These are phyloP conservation scores for Elsinoe necatrix DNA, from an alignment of 2,329 filamentous ascomycete species.

Conservation along the genomic window DNA sequence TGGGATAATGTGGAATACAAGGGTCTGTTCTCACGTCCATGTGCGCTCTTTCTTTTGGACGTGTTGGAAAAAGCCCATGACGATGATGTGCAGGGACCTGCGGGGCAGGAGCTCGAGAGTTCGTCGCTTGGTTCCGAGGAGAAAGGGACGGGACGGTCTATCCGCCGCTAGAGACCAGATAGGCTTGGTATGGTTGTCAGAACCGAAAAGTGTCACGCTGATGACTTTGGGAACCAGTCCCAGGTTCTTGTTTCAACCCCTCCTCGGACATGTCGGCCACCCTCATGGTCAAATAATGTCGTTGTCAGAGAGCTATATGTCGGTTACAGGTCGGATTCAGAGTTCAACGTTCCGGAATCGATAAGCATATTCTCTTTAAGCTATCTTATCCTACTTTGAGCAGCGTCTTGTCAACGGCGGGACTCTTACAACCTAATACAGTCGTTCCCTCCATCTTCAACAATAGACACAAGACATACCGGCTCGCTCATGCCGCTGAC, in stretches of 20 bases:
- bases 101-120: background rate
- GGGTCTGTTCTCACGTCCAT: background rate
- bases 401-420: conserved; percentile 6
- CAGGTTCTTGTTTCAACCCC: background rate
- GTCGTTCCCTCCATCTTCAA: background rate
- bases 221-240: background rate
- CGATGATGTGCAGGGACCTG: background rate
- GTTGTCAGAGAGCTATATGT: background rate
- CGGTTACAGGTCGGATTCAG: background rate
- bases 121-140: background rate
- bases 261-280: background rate
- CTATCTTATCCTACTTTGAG: conserved; percentile 4
- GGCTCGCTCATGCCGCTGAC: background rate
- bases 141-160: background rate
- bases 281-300: background rate
- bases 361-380: conserved; percentile 13
- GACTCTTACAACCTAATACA: background rate
- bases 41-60: background rate
- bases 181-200: background rate
- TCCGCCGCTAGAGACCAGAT: background rate
- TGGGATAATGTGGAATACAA: background rate
- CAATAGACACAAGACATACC: conserved; percentile 4
- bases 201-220: background rate
- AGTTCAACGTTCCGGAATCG: conserved; percentile 1
- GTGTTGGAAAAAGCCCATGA: background rate